Conservation (phyloP, 129 eudicot species). For the Chrysanthemum lavandulifolium region DNA sequence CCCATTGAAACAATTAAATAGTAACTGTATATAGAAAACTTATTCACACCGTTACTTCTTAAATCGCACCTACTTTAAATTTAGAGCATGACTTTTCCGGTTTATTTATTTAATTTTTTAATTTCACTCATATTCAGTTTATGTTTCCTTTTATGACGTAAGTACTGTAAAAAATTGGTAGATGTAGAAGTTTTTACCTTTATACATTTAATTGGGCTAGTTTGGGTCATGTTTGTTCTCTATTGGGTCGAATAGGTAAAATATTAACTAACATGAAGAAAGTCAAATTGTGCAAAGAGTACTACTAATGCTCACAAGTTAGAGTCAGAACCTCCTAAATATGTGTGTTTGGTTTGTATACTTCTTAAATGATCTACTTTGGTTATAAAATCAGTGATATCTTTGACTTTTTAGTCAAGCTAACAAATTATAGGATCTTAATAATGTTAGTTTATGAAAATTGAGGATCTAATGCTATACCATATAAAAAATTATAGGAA, state of each 20-base stretch:
- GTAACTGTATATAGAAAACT: too few relatives aligned
- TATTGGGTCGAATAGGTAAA: neutral
- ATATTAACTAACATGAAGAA: neutral
- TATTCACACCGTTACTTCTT: too few relatives aligned
- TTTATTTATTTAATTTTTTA: too few relatives aligned
- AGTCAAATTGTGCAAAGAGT: too few relatives aligned
- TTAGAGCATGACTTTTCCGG: too few relatives aligned
- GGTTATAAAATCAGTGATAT: neutral
- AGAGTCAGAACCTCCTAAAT: too few relatives aligned
- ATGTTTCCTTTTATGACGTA: neutral
- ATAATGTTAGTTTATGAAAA: neutral
- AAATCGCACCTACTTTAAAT: too few relatives aligned
- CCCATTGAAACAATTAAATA: too few relatives aligned
- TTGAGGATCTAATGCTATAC: neutral
- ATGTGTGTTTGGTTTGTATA: too few relatives aligned
- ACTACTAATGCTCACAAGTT: too few relatives aligned
- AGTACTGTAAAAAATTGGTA: neutral
- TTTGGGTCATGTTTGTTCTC: neutral
- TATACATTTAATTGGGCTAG: neutral
- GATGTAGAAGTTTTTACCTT: neutral
- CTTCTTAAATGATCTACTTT: neutral
- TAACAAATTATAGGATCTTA: neutral
- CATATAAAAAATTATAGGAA: neutral
- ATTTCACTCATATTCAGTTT: too few relatives aligned
- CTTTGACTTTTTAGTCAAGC: neutral